Conservation (phyloP, 2,329 filamentous ascomycete genomes). For the Penicillium decumbens region DNA sequence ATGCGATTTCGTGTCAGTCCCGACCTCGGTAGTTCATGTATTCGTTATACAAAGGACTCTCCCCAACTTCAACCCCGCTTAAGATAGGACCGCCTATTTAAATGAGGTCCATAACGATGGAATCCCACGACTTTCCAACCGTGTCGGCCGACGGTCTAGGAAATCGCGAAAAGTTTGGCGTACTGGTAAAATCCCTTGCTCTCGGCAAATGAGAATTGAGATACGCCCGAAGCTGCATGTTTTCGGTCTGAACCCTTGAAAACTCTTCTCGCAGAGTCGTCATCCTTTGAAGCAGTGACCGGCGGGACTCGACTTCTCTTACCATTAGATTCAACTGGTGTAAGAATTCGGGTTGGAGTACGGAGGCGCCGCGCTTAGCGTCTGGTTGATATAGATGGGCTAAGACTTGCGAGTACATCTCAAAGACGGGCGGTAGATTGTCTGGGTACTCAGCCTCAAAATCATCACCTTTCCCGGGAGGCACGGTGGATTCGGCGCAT, state of each 20-base stretch:
- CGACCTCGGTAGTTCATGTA: neutral
- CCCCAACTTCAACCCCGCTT: neutral
- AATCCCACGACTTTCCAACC: constrained; percentile 23
- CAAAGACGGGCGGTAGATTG: constrained; percentile 6
- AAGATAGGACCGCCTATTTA: constrained; percentile 4
- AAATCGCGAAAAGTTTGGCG: constrained; percentile 4
- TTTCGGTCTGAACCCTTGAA: constrained; percentile 21
- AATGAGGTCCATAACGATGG: constrained; percentile 24
- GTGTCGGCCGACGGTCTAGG: constrained; percentile 13
- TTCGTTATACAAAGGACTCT: neutral
- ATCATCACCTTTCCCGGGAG: neutral
- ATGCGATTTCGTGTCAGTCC: neutral
- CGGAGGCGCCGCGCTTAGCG: constrained; percentile 4
- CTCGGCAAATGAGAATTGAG: constrained; percentile 13
- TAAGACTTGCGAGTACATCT: constrained; percentile 12
- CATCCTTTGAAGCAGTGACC: constrained; percentile 15
- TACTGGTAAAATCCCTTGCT: constrained; percentile 8
- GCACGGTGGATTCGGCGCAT: neutral
- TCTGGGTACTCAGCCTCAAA: neutral
- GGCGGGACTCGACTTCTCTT: constrained; percentile 19
- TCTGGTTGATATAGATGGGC: constrained; percentile 12
- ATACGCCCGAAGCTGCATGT: constrained; percentile 20
- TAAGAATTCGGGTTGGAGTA: constrained; percentile 17
- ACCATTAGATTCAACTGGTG: constrained; percentile 24
- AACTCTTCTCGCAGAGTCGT: constrained; percentile 23